These are phyloP conservation scores for Neostapfia colusana DNA, from an alignment of 176 grass and related monocot genomes.

Conservation along the genomic window DNA sequence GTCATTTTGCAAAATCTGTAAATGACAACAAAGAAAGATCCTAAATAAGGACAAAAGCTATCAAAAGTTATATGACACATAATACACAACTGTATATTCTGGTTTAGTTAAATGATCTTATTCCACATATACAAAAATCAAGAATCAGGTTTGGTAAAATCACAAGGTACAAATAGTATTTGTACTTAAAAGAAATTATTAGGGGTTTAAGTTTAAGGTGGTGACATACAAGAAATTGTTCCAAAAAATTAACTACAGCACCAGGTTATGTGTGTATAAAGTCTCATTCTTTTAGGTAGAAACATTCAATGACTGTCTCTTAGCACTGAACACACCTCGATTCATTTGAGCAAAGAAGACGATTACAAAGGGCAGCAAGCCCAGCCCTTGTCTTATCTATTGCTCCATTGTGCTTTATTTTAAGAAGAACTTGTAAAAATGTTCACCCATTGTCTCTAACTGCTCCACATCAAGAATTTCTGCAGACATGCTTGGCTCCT, in stretches of 20 bases:
- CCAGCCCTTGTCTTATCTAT: conserved; percentile 99
- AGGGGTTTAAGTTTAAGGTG: too few relatives aligned
- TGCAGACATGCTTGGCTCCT: conserved; percentile 32
- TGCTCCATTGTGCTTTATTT: conserved; percentile 99
- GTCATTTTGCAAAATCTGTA: conserved; percentile 90
- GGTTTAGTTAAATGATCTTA: conserved; percentile 18
- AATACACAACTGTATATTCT: conserved; percentile 13
- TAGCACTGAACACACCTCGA: conserved; percentile 77
- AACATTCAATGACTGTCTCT: too few relatives aligned
- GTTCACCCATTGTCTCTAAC: conserved; percentile 80
- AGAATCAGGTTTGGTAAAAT: conserved; percentile 8
- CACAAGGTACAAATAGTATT: neutral
- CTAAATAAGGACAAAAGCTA: conserved; percentile 11
- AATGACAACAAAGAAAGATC: conserved; percentile 40
- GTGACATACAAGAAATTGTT: too few relatives aligned
- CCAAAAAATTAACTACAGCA: too few relatives aligned
- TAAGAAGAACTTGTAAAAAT: conserved; percentile 88
- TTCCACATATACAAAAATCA: conserved; percentile 8
- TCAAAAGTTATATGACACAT: conserved; percentile 30
- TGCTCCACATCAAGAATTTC: conserved; percentile 80
- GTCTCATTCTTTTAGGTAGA: too few relatives aligned
- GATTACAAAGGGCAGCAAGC: conserved; percentile 93
- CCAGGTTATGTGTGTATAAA: too few relatives aligned
- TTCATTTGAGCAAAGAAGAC: conserved; percentile 98
- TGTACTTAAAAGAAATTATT: too few relatives aligned